Evolutionary conservation across 2,329 filamentous ascomycete genomes (phyloP).

Genomic region (Calcarisporium arbuscula): DNA sequence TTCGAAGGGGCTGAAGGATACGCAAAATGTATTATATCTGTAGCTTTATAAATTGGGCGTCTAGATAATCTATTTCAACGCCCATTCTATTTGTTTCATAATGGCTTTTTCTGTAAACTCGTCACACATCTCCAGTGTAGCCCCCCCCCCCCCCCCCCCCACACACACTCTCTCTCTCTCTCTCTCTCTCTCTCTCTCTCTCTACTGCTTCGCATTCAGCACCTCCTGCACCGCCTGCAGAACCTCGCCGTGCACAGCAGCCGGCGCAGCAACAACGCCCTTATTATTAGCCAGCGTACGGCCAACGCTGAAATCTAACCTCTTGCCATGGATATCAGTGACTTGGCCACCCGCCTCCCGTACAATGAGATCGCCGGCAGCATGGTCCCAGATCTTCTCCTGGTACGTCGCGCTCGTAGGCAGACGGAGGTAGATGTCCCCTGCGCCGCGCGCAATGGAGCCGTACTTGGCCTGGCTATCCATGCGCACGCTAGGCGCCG

Average conservation of each 20-base stretch:
- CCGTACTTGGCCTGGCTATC: slow-evolving; percentile 98
- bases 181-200: slow-evolving; percentile 1
- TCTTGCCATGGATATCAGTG: slow-evolving; percentile 79
- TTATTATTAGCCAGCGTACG: slow-evolving; percentile 85
- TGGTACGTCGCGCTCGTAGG: slow-evolving; percentile 83
- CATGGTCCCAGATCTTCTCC: slow-evolving; percentile 99
- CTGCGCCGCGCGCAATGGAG: slow-evolving; percentile 86
- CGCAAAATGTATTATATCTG: slow-evolving; percentile 4
- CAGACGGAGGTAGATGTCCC: slow-evolving; percentile 88
- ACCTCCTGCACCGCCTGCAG: slow-evolving; percentile 79
- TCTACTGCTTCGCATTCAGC: slow-evolving; percentile 37
- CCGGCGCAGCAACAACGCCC: slow-evolving; percentile 85
- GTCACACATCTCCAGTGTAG: too few species aligned
- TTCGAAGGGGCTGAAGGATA: too few species aligned
- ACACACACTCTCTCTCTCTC: too few species aligned
- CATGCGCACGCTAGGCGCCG: slow-evolving; percentile 84
- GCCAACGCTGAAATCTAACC: slow-evolving; percentile 79
- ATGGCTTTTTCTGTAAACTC: too few species aligned
- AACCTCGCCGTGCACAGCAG: slow-evolving; percentile 67
- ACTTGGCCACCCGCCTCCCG: slow-evolving; percentile 89
- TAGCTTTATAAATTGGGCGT: background rate
- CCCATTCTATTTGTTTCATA: too few species aligned
- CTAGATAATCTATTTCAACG: too few species aligned
- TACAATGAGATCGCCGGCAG: slow-evolving; percentile 89
- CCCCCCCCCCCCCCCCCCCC: too few species aligned